Evolutionary conservation across 768 basidiomycete species (phyloP).

Genomic region (Boletus reticulatus): DNA sequence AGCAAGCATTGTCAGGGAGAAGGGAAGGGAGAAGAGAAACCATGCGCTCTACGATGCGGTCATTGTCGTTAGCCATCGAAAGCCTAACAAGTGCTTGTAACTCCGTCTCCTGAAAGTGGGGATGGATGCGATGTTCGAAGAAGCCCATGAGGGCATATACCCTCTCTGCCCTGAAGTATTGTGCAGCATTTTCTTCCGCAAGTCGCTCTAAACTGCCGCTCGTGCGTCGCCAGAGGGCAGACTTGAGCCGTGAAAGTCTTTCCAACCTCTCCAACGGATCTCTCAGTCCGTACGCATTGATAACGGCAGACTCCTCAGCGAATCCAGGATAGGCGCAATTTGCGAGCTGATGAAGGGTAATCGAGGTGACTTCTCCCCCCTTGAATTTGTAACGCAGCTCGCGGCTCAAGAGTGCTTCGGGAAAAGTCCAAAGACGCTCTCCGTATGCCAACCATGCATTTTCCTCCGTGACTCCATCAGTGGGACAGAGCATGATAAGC

Average conservation of each 20-base stretch:
- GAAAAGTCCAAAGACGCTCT: conserved; percentile 26
- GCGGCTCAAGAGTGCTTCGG: conserved; percentile 21
- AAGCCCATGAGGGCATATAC: conserved; percentile 29
- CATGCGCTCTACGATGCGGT: conserved; percentile 22
- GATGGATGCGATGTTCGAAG: conserved; percentile 24
- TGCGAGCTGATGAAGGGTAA: conserved; percentile 25
- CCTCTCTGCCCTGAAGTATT: conserved; percentile 15
- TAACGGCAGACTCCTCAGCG: conserved; percentile 17
- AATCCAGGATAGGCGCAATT: conserved; percentile 17
- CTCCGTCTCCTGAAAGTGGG: conserved; percentile 14
- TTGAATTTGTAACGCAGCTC: conserved; percentile 15
- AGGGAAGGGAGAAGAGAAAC: conserved; percentile 17
- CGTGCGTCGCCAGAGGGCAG: conserved; percentile 24
- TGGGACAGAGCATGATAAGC: conserved; percentile 17
- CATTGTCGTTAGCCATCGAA: conserved; percentile 26
- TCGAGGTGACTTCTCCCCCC: conserved; percentile 7
- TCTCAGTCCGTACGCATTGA: conserved; percentile 18
- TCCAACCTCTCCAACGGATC: conserved; percentile 26
- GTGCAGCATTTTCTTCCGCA: not conserved
- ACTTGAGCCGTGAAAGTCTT: conserved; percentile 18
- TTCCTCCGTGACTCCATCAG: not conserved
- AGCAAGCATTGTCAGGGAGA: not conserved
- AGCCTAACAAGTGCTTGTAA: conserved; percentile 22
- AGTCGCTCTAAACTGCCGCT: not conserved
- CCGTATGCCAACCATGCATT: conserved; percentile 17